Evolutionary conservation across 192 early-diverging fungal genomes (phyloP).

Genomic region (Coemansia sp.): DNA sequence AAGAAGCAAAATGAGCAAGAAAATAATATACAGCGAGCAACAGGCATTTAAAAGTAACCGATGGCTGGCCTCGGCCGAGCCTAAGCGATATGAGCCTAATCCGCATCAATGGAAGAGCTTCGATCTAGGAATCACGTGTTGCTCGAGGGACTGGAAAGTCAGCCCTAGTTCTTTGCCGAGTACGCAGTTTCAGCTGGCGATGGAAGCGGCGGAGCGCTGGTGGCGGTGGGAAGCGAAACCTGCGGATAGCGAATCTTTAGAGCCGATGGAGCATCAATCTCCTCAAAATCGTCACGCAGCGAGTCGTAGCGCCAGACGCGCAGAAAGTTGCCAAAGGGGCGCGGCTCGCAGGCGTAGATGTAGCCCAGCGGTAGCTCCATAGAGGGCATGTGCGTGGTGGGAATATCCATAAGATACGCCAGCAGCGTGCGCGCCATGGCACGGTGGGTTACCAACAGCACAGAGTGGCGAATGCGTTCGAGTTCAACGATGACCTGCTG

Average conservation of each 20-base stretch:
- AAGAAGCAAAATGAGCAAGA: background rate
- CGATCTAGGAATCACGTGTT: background rate
- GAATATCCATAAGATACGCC: slow-evolving; percentile 85
- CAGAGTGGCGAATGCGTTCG: slow-evolving; percentile 85
- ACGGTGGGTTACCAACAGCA: slow-evolving; percentile 88
- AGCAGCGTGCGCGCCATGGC: slow-evolving; percentile 89
- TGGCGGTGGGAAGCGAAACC: slow-evolving; percentile 13
- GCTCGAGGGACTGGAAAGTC: background rate
- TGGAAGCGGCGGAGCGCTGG: slow-evolving; percentile 28
- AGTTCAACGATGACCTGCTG: slow-evolving; percentile 93
- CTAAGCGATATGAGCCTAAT: background rate
- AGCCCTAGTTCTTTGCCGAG: background rate
- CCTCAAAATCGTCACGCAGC: slow-evolving; percentile 36
- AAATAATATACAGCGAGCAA: background rate
- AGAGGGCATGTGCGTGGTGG: slow-evolving; percentile 75
- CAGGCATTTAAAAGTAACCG: background rate
- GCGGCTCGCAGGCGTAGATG: slow-evolving; percentile 77
- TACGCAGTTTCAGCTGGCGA: slow-evolving; percentile 48
- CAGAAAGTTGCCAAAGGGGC: slow-evolving; percentile 73
- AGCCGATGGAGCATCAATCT: slow-evolving; percentile 36
- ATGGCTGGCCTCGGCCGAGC: background rate
- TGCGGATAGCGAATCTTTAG: slow-evolving; percentile 44
- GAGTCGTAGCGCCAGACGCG: slow-evolving; percentile 40
- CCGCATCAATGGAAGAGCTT: background rate
- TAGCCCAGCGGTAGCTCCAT: slow-evolving; percentile 79